Base-by-base conservation (phyloP, 768 basidiomycete genomes). In the Suillus variegatus region DNA sequence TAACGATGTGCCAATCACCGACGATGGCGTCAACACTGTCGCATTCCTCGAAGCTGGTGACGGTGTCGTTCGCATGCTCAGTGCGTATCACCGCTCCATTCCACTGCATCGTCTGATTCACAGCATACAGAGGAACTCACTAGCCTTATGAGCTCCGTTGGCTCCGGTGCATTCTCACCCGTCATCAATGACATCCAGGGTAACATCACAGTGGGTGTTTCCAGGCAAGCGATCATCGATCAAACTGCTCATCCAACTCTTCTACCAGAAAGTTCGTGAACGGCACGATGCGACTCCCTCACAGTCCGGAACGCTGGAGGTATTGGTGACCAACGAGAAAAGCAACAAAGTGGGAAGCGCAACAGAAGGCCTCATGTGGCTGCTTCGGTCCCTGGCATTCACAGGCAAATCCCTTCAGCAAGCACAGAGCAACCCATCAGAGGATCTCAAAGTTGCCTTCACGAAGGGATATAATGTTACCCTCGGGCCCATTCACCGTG, bases 281-380 rank as follows among this genome's bases (percentile, higher is more conserved):
- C 88, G 94, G 52, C 93, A 92, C 75, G 82, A 89, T 32, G 86
- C 91, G 0, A 78, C 83, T 6, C 88, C 92, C 2, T 76, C 77
- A 2, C 69, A 86, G 66, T 94, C 91, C 6, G 76, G 78, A 36
- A 98, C 97, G 1, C 85, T 99, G 35, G 93, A 99, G 79, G 79
- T 83, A 57, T 87, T 99, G 35, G 88, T 95, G 6, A 83, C 84
- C 72, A 90, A 91, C 72, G 97, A 99, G 79, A 89, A 92, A 77
- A 79, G 78, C 28, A 92, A 94, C 79, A 94, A 95, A 85, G 95
- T 95, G 78, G 85, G 87, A 18, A 84, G 86, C 0, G 94, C 97
- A 3, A 97, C 96, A 0, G 91, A 96, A 73, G 95, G 94, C 18
- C 84, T 98, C 63, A 79, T 98, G 78, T 99, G 97, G 97, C 85